Base-by-base conservation (phyloP, 257 asterid species). In the Salvia miltiorrhiza region DNA sequence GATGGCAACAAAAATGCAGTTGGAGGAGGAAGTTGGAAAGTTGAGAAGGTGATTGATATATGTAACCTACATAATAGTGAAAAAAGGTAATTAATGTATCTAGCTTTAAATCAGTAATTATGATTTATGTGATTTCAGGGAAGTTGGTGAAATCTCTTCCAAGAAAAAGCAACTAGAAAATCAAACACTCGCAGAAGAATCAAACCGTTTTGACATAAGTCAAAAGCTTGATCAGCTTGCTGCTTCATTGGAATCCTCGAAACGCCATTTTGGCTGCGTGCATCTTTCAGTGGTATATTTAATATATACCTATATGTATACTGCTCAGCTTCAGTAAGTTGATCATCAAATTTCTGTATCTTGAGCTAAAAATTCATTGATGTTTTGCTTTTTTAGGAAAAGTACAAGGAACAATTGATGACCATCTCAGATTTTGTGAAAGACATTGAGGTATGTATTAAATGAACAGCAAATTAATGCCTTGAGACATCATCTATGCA, bases 21-120 rank as follows among this genome's bases (percentile, higher is more conserved):
- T 90, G 69, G 88, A 90, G 78, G 84, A 82, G 72, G 96, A 90
- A 82, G 73, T 90, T 44, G 78, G 78, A 63, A 85, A 76, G 79
- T 77, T 90, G 63, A 86, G 84, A 77, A 88, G 95, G 89, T 84
- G 55, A n/a, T 28, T 28, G 32, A 72, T 50, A 50, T 7, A 35
- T 7, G 4, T 11, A 35, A 26, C 7, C 16, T 24, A 41, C 10
- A 8, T 19, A 14, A 1, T 39, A 33, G 47, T 58, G 26, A n/a
- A 21, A 5, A 0, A 69, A 57, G 19, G n/a, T n/a, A n/a, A n/a
- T n/a, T 5, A 4, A 47, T 24, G 52, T 13, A 28, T 49, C 6
- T 9, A 33, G 17, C 21, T 10, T 10, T 39, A 33, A 24, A 62
- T 32, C 28, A 6, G 40, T 59, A 17, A 40, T 3, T 80, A 35